These are phyloP conservation scores for Bolboschoenoplectus hybrid DNA, from an alignment of 202 grass and related monocot genomes.

Conservation along the genomic window DNA sequence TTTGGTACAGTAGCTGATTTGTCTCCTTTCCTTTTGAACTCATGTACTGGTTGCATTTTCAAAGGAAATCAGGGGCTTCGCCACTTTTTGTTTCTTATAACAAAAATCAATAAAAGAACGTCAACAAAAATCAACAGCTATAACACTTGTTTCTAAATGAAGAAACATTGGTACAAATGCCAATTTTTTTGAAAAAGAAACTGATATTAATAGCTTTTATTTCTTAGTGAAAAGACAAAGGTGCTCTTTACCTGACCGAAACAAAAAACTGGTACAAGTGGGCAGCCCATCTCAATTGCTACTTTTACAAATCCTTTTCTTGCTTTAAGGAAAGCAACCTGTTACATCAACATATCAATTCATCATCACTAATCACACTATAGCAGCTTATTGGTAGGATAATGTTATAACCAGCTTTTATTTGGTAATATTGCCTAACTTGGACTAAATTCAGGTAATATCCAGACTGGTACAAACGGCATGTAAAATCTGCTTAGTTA, in stretches of 20 bases:
- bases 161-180: not conserved
- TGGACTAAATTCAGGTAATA: not conserved
- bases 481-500: not conserved
- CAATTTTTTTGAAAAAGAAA: not conserved
- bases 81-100: not conserved
- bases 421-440: not conserved
- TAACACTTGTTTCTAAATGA: not conserved
- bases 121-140: not conserved
- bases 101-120: not conserved
- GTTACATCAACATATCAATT: slow-evolving; percentile 25
- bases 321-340: slow-evolving; percentile 94
- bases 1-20: not conserved
- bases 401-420: not conserved
- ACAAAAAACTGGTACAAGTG: slow-evolving; percentile 75
- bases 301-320: slow-evolving; percentile 94
- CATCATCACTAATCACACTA: not conserved
- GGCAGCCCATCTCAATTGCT: slow-evolving; percentile 76
- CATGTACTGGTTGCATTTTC: not conserved
- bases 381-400: not conserved
- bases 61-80: not conserved
- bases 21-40: not conserved
- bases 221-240: not conserved
- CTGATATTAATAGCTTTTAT: not conserved
- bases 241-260: slow-evolving; percentile 71
- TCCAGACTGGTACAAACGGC: not conserved